phyloP scores from a whole-genome alignment of 2,329 filamentous ascomycete species.

The Xylariaceae sp. region DNA sequence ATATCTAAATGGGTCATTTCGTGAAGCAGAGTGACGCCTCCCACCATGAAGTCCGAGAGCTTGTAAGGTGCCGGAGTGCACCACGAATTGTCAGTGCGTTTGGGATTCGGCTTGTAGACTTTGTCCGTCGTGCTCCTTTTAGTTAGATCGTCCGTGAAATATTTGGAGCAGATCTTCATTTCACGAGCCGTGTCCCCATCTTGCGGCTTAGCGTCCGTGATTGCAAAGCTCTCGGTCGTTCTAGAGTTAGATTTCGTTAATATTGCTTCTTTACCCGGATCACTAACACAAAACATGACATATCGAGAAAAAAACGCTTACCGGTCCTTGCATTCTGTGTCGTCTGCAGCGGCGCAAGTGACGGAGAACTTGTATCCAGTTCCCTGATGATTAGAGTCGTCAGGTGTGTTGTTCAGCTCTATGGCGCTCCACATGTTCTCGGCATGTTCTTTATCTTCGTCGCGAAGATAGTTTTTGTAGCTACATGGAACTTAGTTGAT shows the following conservation, averaged over 20 bases:
- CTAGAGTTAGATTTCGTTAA: too few species aligned
- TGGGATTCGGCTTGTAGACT: slow-evolving; percentile 2
- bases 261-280: too few species aligned
- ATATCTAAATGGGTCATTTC: slow-evolving; percentile 22
- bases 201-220: slow-evolving; percentile 17
- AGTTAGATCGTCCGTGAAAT: slow-evolving; percentile 14
- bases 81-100: slow-evolving; percentile 3
- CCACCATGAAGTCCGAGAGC: slow-evolving; percentile 17
- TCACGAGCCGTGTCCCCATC: slow-evolving; percentile 12
- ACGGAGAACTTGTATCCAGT: slow-evolving; percentile 15
- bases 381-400: background rate
- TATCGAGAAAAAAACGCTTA: too few species aligned
- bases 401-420: slow-evolving; percentile 4
- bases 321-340: slow-evolving; percentile 13
- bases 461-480: slow-evolving; percentile 12
- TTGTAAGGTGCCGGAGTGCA: slow-evolving; percentile 8
- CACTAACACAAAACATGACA: too few species aligned
- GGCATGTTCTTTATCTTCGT: slow-evolving; percentile 1
- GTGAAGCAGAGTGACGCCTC: slow-evolving; percentile 12
- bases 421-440: slow-evolving; percentile 7
- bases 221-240: slow-evolving; percentile 16
- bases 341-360: slow-evolving; percentile 10
- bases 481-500: too few species aligned
- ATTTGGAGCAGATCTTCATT: slow-evolving; percentile 21
- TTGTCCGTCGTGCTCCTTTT: slow-evolving; percentile 11